phyloP scores from a whole-genome alignment of 1,139 yeast species.

The Magnusiomyces sp. region DNA sequence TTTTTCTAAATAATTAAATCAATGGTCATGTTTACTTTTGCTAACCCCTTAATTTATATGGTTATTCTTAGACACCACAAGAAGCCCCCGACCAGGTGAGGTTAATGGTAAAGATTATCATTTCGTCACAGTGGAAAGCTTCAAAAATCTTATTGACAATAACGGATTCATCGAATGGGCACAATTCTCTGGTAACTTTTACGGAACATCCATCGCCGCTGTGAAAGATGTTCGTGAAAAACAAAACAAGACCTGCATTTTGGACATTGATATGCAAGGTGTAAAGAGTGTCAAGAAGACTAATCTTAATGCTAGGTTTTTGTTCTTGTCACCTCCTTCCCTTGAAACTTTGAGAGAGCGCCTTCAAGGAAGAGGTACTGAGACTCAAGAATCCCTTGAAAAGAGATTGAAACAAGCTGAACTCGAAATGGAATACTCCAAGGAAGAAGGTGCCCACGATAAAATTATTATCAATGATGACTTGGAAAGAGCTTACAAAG shows the following conservation, averaged over 20 bases:
- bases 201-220: slow-evolving; percentile 84
- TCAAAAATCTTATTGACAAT: slow-evolving; percentile 63
- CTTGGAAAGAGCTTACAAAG: slow-evolving; percentile 75
- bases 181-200: slow-evolving; percentile 92
- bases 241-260: slow-evolving; percentile 59
- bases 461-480: slow-evolving; percentile 82
- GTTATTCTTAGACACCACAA: slow-evolving; percentile 62
- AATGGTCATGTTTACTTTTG: background rate
- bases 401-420: slow-evolving; percentile 82
- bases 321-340: slow-evolving; percentile 90
- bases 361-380: slow-evolving; percentile 87
- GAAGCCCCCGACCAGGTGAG: slow-evolving; percentile 89
- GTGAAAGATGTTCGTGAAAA: slow-evolving; percentile 61
- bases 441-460: slow-evolving; percentile 86
- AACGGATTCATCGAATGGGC: slow-evolving; percentile 94
- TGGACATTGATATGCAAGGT: slow-evolving; percentile 99
- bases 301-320: slow-evolving; percentile 70
- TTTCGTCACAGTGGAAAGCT: slow-evolving; percentile 69
- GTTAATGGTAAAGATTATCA: slow-evolving; percentile 82
- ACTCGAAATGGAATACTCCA: slow-evolving; percentile 79
- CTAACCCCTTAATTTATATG: background rate
- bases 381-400: slow-evolving; percentile 71
- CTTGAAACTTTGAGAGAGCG: slow-evolving; percentile 65
- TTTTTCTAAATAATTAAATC: background rate
- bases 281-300: slow-evolving; percentile 84